phyloP scores from a whole-genome alignment of 176 grass and related monocot genomes.

The Bromus sterilis region DNA sequence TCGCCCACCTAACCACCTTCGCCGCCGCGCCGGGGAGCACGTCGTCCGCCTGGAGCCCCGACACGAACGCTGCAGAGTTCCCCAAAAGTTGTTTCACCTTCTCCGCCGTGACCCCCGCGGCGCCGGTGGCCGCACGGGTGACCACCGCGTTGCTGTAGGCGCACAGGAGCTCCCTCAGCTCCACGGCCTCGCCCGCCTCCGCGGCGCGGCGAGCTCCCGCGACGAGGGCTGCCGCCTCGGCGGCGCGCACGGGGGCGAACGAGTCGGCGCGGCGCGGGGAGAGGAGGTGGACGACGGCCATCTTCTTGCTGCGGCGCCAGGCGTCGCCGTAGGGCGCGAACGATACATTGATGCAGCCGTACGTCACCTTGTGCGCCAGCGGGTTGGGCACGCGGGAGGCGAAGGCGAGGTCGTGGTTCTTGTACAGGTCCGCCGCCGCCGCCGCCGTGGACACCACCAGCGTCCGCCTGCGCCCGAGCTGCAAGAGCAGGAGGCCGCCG shows the following conservation, averaged over 20 bases:
- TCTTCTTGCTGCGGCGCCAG: slow-evolving; percentile 60
- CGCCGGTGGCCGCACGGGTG: slow-evolving; percentile 30
- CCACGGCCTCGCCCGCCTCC: slow-evolving; percentile 6
- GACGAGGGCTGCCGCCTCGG: slow-evolving; percentile 29
- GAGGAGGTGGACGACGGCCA: slow-evolving; percentile 56
- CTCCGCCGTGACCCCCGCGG: not conserved
- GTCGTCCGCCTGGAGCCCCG: slow-evolving; percentile 44
- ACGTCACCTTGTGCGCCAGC: slow-evolving; percentile 11
- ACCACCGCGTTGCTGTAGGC: slow-evolving; percentile 50
- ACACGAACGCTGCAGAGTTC: not conserved
- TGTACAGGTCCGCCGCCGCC: slow-evolving; percentile 38
- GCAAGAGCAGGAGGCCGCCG: slow-evolving; percentile 36
- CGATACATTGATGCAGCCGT: slow-evolving; percentile 26
- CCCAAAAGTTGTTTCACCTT: slow-evolving; percentile 28
- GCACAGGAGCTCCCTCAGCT: slow-evolving; percentile 38
- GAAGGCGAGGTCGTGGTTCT: slow-evolving; percentile 63
- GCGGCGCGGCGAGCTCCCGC: not conserved
- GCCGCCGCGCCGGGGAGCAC: slow-evolving; percentile 28
- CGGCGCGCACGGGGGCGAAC: slow-evolving; percentile 31
- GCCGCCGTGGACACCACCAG: slow-evolving; percentile 48
- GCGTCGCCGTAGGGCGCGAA: slow-evolving; percentile 51
- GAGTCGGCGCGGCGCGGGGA: slow-evolving; percentile 32
- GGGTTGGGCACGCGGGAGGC: slow-evolving; percentile 43
- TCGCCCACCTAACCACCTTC: slow-evolving; percentile 23
- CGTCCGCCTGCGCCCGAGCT: slow-evolving; percentile 26